Evolutionary conservation across 805 yeast species (phyloP).

Genomic region (Metschnikowia corniflorae): DNA sequence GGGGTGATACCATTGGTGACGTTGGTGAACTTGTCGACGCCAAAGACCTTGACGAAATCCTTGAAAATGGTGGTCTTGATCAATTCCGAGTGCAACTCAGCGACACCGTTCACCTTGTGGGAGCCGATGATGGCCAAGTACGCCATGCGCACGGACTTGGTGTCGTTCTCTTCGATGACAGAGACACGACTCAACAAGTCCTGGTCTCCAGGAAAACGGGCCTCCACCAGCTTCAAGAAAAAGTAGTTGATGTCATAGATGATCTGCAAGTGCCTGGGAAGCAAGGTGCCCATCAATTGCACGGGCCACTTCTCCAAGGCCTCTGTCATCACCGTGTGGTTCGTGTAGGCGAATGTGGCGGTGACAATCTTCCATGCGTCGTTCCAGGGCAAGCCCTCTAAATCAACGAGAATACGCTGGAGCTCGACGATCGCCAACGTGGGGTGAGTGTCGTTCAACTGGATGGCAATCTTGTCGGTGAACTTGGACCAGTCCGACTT

Average conservation of each 20-base stretch:
- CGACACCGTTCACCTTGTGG: constrained; percentile 93
- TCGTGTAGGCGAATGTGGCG: constrained; percentile 82
- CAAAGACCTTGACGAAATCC: constrained; percentile 83
- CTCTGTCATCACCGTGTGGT: constrained; percentile 93
- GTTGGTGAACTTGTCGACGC: constrained; percentile 78
- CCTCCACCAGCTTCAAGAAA: constrained; percentile 74
- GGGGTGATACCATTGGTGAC: constrained; percentile 96
- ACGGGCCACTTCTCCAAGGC: constrained; percentile 97
- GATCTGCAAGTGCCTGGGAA: constrained; percentile 90
- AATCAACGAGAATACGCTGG: constrained; percentile 79
- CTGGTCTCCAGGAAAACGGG: constrained; percentile 70
- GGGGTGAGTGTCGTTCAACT: constrained; percentile 93
- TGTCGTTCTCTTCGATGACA: constrained; percentile 74
- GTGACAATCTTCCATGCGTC: constrained; percentile 84
- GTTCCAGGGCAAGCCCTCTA: constrained; percentile 78
- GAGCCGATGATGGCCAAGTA: constrained; percentile 87
- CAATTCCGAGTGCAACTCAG: constrained; percentile 89
- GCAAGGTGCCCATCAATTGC: constrained; percentile 66
- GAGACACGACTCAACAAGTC: constrained; percentile 69
- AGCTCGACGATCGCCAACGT: constrained; percentile 87
- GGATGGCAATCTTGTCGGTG: constrained; percentile 85
- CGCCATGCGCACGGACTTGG: constrained; percentile 91
- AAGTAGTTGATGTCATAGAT: constrained; percentile 79
- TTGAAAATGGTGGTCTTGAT: constrained; percentile 85
- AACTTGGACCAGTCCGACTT: constrained; percentile 76